Base-by-base conservation (phyloP, 2,329 filamentous ascomycete species). In the Neofusicoccum cordaticola region DNA sequence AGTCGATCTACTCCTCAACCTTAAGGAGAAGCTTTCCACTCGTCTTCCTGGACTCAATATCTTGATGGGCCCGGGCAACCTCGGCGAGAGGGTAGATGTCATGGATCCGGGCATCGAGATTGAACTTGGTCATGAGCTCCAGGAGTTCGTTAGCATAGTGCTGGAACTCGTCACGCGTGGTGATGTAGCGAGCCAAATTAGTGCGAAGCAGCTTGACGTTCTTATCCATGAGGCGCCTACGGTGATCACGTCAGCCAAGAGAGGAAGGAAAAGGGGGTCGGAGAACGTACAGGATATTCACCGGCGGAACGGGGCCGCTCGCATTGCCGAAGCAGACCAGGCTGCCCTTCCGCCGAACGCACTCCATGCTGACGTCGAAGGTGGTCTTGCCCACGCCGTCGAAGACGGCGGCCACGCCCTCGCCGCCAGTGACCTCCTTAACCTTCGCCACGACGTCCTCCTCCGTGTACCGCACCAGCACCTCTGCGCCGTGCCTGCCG, bases 351-450 rank as follows among this genome's bases (percentile, higher is more conserved):
- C 88, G 77, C 69, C 88, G 90, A 62, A 94, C 83, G 70, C 87
- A 85, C 68, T 93, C 86, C 68, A 97, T 75, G 71, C 89, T 90
- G 19, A 86, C 83, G 69, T 97, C 91, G 79, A 95, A 96, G 0
- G 93, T 97, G 53, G 84, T 83, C 80, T 92, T 92, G 13, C 93
- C 93, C 2, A 97, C 91, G 5, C 91, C 90, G 74, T 97, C 93
- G 74, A 92, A 96, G 34, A 96, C 89, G 9, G 89, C 92, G 68
- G 87, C 85, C 2, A 90, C 88, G 7, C 93, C 93, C 66, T 87
- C 79, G 0, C 89, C 89, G 1, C 82, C 85, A 0, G 92, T 97
- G 56, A 91, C 87, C 73, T 90, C 84, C 71, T 84, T 81, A 4
- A 92, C 88, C 73, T 85, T 82, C 42, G 75, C 77, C 65, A 85